Base-by-base conservation (phyloP, 2,329 filamentous ascomycete genomes). In the Zasmidium angulare region DNA sequence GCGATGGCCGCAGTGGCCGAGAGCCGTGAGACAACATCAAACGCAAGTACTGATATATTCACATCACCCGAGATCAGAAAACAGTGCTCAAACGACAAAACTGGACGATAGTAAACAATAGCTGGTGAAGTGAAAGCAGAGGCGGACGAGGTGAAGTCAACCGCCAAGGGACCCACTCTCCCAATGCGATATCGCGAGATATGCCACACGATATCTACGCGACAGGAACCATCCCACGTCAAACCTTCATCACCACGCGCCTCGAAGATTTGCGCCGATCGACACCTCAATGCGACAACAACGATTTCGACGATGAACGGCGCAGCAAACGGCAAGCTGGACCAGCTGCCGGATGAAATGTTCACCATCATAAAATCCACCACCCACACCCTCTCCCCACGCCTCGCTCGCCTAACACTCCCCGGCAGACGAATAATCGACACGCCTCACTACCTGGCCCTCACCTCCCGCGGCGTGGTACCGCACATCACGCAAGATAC, bases 401-500 rank as follows among this genome's bases (percentile, higher is more conserved):
- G 92, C 54, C 77, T 93, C 9, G 92, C 90, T 2, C 81, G 79
- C 54, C 76, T 98, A 22, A 77, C 81, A 3, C 73, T 95, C 4
- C 80, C 78, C 75, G 68, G 86, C 76, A 82, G 89, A 60, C 84
- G 81, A 62, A 76, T 82, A n/a, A 81, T 97, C 64, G 79, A 89
- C 20, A 99, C 95, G 26, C 95, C 95, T 47, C 89, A 89, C 72
- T 96, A 89, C 74, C 79, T 96, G 59, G 88, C 86, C 53, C 81
- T 89, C 65, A 89, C 90, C 2, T 97, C 95, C 31, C 85, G 95
- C 69, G 95, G 95, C 21, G 85, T 85, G 1, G 80, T 98, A 36
- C 92, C 95, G 53, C 95, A 99, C 77, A 77, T 99, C 64, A 90
- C 93, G 2, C 93, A 92, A 43, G 95, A 99, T 78, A 89, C 89